These are phyloP conservation scores for Hanseniaspora sp. DNA, from an alignment of 1,139 yeast species.

Conservation along the genomic window DNA sequence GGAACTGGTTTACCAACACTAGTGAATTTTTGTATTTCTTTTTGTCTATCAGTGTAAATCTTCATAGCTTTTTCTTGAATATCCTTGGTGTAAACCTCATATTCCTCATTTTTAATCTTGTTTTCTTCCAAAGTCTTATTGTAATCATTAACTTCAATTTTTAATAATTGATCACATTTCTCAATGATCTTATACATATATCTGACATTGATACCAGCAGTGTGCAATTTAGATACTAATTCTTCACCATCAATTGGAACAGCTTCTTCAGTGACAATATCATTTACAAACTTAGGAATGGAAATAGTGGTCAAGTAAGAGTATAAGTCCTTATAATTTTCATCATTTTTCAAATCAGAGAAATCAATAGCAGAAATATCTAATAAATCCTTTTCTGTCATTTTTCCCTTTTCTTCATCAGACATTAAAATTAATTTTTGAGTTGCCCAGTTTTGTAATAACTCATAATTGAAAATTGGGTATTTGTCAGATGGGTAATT, in stretches of 20 bases:
- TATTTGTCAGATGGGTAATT: conserved; percentile 31
- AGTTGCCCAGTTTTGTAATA: conserved; percentile 35
- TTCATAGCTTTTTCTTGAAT: conserved; percentile 31
- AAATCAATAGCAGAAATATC: conserved; percentile 36
- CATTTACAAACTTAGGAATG: conserved; percentile 51
- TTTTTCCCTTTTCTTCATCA: conserved; percentile 65
- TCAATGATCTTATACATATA: conserved; percentile 53
- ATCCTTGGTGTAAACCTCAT: conserved; percentile 29
- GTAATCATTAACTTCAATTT: conserved; percentile 27
- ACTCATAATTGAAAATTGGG: conserved; percentile 24
- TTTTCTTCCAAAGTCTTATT: conserved; percentile 24
- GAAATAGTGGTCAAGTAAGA: conserved; percentile 47
- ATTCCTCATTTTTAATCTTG: conserved; percentile 29
- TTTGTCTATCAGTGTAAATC: conserved; percentile 34
- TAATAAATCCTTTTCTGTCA: conserved; percentile 33
- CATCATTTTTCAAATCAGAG: conserved; percentile 35
- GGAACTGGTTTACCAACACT: conserved; percentile 31
- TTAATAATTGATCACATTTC: conserved; percentile 18
- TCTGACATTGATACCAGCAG: conserved; percentile 77
- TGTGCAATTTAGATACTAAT: conserved; percentile 58
- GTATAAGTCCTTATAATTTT: conserved; percentile 57
- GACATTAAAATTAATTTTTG: conserved; percentile 84
- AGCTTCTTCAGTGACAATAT: conserved; percentile 38
- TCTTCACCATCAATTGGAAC: conserved; percentile 76
- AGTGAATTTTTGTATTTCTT: conserved; percentile 31